These are phyloP conservation scores for Tephrocybe sp. DNA, from an alignment of 768 basidiomycete species.

Conservation along the genomic window DNA sequence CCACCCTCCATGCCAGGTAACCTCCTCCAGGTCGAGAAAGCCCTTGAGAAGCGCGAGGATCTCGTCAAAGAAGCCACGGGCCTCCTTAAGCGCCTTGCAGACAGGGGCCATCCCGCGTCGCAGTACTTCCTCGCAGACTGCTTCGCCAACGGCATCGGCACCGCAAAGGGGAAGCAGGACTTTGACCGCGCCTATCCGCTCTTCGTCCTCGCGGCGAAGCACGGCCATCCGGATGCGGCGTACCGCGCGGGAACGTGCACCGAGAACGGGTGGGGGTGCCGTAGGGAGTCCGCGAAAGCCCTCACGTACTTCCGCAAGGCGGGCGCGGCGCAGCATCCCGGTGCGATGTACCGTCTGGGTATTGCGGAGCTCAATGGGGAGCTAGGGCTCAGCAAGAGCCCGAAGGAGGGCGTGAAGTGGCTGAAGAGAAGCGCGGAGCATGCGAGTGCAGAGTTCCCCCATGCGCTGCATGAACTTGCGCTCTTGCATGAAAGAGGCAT, in stretches of 20 bases:
- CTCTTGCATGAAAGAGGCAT: constrained; percentile 96
- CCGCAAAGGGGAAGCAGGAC: constrained; percentile 86
- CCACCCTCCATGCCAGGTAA: constrained; percentile 70
- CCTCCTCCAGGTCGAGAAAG: constrained; percentile 78
- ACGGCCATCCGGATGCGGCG: constrained; percentile 92
- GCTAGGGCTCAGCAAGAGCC: constrained; percentile 79
- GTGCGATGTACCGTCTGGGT: constrained; percentile 95
- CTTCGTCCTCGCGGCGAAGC: constrained; percentile 95
- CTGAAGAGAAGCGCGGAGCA: constrained; percentile 95
- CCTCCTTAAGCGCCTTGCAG: constrained; percentile 88
- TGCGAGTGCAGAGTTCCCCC: constrained; percentile 93
- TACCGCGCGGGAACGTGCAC: constrained; percentile 97
- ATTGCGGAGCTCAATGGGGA: constrained; percentile 97
- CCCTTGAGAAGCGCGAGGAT: constrained; percentile 81
- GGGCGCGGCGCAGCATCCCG: constrained; percentile 86
- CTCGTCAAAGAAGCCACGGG: constrained; percentile 85
- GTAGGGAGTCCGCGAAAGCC: constrained; percentile 89
- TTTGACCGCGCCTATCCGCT: constrained; percentile 97
- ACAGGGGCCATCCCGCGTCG: constrained; percentile 90
- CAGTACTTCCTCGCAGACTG: constrained; percentile 99
- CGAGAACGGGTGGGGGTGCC: constrained; percentile 98
- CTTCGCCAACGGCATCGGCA: constrained; percentile 97
- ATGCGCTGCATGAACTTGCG: constrained; percentile 93
- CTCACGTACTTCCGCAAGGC: constrained; percentile 93
- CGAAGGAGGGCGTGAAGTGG: constrained; percentile 98